These are phyloP conservation scores for Brettanomyces sp. DNA, from an alignment of 805 yeast species.

Conservation along the genomic window DNA sequence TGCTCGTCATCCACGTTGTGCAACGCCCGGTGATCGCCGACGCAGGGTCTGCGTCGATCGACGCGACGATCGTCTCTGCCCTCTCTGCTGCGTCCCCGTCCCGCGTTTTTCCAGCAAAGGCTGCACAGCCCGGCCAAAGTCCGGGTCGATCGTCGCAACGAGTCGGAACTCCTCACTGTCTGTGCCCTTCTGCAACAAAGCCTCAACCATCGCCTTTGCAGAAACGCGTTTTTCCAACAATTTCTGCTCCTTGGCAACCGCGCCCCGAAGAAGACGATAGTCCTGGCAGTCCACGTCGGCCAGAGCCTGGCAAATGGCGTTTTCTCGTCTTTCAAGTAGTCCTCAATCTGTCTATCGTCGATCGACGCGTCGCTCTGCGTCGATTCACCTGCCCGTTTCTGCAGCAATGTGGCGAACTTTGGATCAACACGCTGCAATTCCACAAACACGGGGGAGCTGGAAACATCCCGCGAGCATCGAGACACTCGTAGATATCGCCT, in stretches of 20 bases:
- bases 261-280: constrained; percentile 8
- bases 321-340: constrained; percentile 8
- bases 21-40: constrained; percentile 15
- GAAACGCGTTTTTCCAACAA: constrained; percentile 13
- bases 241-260: constrained; percentile 14
- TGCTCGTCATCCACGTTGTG: constrained; percentile 14
- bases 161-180: constrained; percentile 18
- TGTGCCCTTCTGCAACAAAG: constrained; percentile 12
- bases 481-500: constrained; percentile 17
- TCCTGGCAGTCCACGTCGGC: constrained; percentile 11
- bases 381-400: constrained; percentile 15
- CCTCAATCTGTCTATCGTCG: constrained; percentile 12
- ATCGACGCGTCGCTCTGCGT: constrained; percentile 15
- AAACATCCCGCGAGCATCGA: constrained; percentile 17
- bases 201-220: constrained; percentile 16
- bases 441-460: constrained; percentile 9
- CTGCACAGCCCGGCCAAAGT: constrained; percentile 11
- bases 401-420: constrained; percentile 12
- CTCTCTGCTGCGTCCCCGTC: not conserved
- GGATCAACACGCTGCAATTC: constrained; percentile 15
- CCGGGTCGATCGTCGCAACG: constrained; percentile 15
- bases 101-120: constrained; percentile 3
- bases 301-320: constrained; percentile 16
- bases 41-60: constrained; percentile 10
- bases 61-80: constrained; percentile 13